Percentiles rank a stretch among this genome's conserved stretches.
phyloP scores from a whole-genome alignment of 2,329 filamentous ascomycete genomes.

The Fusarium robinianum region DNA sequence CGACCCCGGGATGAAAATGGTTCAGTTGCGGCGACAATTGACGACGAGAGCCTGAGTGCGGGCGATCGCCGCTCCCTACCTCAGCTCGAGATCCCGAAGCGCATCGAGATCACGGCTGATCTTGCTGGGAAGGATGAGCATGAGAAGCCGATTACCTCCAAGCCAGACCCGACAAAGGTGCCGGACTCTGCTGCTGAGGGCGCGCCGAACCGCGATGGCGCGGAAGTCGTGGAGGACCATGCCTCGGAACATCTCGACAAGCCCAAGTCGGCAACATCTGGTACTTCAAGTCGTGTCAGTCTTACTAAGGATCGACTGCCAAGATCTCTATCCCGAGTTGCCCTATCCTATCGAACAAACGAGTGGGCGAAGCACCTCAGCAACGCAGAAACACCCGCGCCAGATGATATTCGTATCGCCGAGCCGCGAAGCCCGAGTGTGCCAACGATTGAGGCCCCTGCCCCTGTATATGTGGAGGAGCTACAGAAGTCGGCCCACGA shows the following conservation, averaged over 20 bases:
- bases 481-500: slow-evolving; percentile 66
- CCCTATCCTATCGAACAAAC: slow-evolving; percentile 84
- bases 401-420: slow-evolving; percentile 62
- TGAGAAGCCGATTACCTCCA: slow-evolving; percentile 13
- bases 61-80: slow-evolving; percentile 42
- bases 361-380: slow-evolving; percentile 95
- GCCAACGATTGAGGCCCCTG: slow-evolving; percentile 53
- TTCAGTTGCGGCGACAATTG: slow-evolving; percentile 63
- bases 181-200: slow-evolving; percentile 10
- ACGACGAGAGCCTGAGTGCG: slow-evolving; percentile 53
- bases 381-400: slow-evolving; percentile 72
- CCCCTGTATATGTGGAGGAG: slow-evolving; percentile 66
- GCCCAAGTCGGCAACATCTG: slow-evolving; percentile 49
- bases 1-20: slow-evolving; percentile 48
- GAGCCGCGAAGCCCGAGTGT: slow-evolving; percentile 30
- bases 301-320: slow-evolving; percentile 68
- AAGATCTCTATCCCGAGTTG: slow-evolving; percentile 72
- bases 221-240: slow-evolving; percentile 10
- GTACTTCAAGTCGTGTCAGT: slow-evolving; percentile 50
- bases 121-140: slow-evolving; percentile 37
- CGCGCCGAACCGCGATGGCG: slow-evolving; percentile 8
- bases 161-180: slow-evolving; percentile 13
- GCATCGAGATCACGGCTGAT: slow-evolving; percentile 49
- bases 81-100: slow-evolving; percentile 31
- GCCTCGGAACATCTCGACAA: slow-evolving; percentile 37